Evolutionary conservation across 257 asterid species (phyloP).

Genomic region (Plectranthus barbatus): DNA sequence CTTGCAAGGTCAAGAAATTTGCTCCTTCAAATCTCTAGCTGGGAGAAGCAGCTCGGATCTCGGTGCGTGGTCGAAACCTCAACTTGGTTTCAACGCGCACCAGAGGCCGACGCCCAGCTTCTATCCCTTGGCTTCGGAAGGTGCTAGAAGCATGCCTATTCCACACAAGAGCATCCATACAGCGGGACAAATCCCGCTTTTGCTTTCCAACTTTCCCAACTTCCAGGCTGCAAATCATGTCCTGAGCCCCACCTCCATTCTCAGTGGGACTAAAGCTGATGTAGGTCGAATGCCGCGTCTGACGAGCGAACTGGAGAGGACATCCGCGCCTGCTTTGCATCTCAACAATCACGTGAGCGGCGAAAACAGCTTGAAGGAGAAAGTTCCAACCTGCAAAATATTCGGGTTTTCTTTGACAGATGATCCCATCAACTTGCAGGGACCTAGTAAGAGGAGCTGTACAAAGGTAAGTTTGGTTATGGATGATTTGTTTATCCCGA

Average conservation of each 20-base stretch:
- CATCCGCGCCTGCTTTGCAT: slow-evolving; percentile 30
- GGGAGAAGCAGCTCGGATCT: slow-evolving; percentile 45
- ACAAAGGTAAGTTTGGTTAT: slow-evolving; percentile 47
- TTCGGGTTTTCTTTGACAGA: slow-evolving; percentile 74
- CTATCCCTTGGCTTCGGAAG: slow-evolving; percentile 90
- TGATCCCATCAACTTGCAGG: slow-evolving; percentile 51
- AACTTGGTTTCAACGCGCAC: slow-evolving; percentile 32
- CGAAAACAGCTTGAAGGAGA: slow-evolving; percentile 35
- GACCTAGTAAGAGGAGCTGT: slow-evolving; percentile 71
- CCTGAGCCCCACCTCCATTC: slow-evolving; percentile 31
- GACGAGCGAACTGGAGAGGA: slow-evolving; percentile 35
- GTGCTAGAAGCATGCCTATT: slow-evolving; percentile 48
- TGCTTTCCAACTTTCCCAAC: slow-evolving; percentile 41
- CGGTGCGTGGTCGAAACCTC: slow-evolving; percentile 59
- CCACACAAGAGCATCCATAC: slow-evolving; percentile 45
- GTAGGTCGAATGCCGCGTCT: slow-evolving; percentile 25
- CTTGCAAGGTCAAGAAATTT: slow-evolving; percentile 99
- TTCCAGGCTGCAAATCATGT: slow-evolving; percentile 39
- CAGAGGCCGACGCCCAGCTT: slow-evolving; percentile 42
- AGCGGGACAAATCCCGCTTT: slow-evolving; percentile 42
- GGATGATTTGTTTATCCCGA: not conserved
- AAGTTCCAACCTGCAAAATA: slow-evolving; percentile 47
- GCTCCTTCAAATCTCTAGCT: slow-evolving; percentile 61
- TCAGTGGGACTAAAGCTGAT: slow-evolving; percentile 35
- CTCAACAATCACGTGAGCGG: slow-evolving; percentile 23